Base-by-base conservation (phyloP, 495 filamentous ascomycete species). In the Penicillium crystallinum region DNA sequence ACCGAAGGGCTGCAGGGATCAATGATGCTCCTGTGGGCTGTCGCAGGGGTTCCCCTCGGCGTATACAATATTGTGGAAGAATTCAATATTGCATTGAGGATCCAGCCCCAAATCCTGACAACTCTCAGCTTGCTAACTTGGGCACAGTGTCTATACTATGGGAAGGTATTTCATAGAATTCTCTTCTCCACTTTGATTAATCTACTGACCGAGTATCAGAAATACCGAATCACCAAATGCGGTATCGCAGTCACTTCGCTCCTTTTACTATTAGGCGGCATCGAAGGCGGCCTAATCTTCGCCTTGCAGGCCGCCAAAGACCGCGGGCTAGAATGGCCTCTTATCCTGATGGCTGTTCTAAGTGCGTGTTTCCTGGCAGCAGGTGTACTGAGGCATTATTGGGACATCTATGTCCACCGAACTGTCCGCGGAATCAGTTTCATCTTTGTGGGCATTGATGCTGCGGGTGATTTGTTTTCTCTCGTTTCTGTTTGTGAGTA, bases 21-120 rank as follows among this genome's bases (percentile, higher is more conserved):
- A 4, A 85, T 87, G 82, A 85, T 86, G 82, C 69, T 85, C 15
- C 66, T 84, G 15, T 87, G 83, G 83, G 83, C 83, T 5, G 74
- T 67, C 33, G 82, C 83, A 1, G 82, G 83, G 0, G 77, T 85
- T 6, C 80, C 83, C 8, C 75, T 87, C 0, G 83, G 83, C 2
- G 81, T 83, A 5, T 86, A 84, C 61, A 86, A 85, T 55, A 81
- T 86, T 39, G 75, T 81, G 3, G 64, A 75, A 48, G 62, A 79
- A 11, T 83, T 83, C 67, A 85, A 85, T 57, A 59, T 84, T 1
- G 81, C 83, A 3, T 64, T 86, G 0, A 62, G 70, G 45, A 68
- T 85, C 12, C 82, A 87, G 67, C 79, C 83, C 14, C 81, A 85
- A 58, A 77, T 85, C 12, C 65, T 86, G 36, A 85, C 78, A 0